Conservation (phyloP, 2,329 filamentous ascomycete genomes). For the Setomelanomma holmii region DNA sequence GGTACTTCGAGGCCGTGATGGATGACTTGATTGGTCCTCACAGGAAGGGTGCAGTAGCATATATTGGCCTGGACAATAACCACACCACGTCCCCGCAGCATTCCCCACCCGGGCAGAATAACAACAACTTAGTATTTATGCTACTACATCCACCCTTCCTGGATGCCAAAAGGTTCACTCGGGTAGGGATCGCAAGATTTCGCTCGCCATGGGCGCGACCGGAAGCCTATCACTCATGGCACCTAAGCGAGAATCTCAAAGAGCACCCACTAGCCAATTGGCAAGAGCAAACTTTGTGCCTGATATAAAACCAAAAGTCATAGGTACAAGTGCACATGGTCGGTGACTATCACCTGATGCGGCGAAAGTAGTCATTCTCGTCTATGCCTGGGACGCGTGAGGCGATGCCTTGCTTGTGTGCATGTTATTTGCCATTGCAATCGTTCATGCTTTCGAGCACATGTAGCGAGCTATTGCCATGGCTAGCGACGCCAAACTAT, state of each 20-base stretch:
- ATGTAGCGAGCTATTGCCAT: too few relatives aligned
- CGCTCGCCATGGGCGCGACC: background rate
- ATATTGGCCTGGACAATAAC: background rate
- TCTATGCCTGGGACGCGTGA: too few relatives aligned
- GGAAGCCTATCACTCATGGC: background rate
- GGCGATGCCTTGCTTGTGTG: too few relatives aligned
- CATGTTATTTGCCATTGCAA: too few relatives aligned
- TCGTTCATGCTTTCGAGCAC: too few relatives aligned
- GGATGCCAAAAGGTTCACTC: background rate
- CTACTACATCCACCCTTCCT: background rate
- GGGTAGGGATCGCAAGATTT: background rate
- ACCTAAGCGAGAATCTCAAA: background rate
- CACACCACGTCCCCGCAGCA: background rate
- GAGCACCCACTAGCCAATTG: background rate
- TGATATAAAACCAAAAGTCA: background rate
- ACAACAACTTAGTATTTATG: conserved; percentile 1
- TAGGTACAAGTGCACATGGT: too few relatives aligned
- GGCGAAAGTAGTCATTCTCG: too few relatives aligned
- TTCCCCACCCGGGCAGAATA: background rate
- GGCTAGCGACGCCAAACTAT: too few relatives aligned
- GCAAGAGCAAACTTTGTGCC: background rate
- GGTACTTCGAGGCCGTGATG: background rate
- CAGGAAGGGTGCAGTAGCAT: background rate
- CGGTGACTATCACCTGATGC: background rate
- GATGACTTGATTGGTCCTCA: background rate